phyloP scores from a whole-genome alignment of 306 rosid genomes.

The Quercus suber region DNA sequence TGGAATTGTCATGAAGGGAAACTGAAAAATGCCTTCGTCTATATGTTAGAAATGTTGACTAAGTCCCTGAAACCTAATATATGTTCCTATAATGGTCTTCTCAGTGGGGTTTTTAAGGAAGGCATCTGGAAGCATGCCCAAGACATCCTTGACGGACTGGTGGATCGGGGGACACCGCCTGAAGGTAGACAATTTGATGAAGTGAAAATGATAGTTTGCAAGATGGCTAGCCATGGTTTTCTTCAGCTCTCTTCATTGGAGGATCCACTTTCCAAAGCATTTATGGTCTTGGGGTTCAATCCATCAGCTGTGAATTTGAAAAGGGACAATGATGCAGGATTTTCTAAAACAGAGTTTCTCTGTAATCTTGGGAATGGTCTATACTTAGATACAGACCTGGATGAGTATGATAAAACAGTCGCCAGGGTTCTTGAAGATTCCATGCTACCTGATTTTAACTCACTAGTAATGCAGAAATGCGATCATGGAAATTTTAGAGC shows the following conservation, averaged over 20 bases:
- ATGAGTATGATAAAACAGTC: constrained; percentile 60
- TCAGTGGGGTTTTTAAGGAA: constrained; percentile 60
- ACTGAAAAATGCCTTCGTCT: constrained; percentile 51
- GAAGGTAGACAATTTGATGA: constrained; percentile 65
- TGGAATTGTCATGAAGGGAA: constrained; percentile 70
- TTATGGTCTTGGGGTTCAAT: constrained; percentile 66
- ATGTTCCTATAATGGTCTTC: constrained; percentile 68
- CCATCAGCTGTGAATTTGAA: constrained; percentile 65
- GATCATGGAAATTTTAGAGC: constrained; percentile 35
- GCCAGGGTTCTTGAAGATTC: constrained; percentile 54
- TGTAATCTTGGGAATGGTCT: constrained; percentile 87
- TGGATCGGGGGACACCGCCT: constrained; percentile 57
- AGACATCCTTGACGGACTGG: constrained; percentile 65
- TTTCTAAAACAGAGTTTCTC: constrained; percentile 68
- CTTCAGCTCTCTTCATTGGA: constrained; percentile 42
- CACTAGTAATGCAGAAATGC: constrained; percentile 42
- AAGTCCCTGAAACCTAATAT: constrained; percentile 41
- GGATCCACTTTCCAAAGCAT: constrained; percentile 61
- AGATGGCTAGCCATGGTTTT: constrained; percentile 60
- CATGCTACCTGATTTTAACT: constrained; percentile 52
- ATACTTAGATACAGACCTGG: constrained; percentile 77
- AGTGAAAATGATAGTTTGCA: constrained; percentile 46
- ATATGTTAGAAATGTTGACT: constrained; percentile 51
- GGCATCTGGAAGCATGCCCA: constrained; percentile 56
- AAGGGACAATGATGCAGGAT: constrained; percentile 55